Percentiles rank a stretch among this genome's conserved stretches.
Evolutionary conservation across 2,329 filamentous ascomycete species (phyloP).

Genomic region (Pyrenophora teres): DNA sequence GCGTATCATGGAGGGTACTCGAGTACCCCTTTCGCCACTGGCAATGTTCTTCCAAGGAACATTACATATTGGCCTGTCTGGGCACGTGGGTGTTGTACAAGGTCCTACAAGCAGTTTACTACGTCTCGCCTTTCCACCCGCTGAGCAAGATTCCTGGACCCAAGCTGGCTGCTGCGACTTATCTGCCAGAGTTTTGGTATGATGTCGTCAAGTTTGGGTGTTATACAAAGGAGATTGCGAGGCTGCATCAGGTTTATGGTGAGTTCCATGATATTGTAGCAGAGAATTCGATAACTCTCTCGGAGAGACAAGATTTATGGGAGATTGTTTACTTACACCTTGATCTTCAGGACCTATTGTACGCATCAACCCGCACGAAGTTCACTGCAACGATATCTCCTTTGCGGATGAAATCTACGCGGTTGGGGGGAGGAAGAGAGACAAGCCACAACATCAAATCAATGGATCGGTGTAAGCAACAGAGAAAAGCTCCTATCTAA

Average conservation of each 20-base stretch:
- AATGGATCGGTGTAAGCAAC: constrained; percentile 29
- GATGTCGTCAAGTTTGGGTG: constrained; percentile 41
- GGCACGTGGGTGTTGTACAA: constrained; percentile 22
- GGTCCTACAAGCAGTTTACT: constrained; percentile 27
- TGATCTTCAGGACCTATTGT: constrained; percentile 35
- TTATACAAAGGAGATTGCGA: constrained; percentile 41
- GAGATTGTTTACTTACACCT: constrained; percentile 5
- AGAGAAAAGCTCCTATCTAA: not conserved
- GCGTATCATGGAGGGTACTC: too few relatives aligned
- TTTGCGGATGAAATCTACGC: constrained; percentile 41
- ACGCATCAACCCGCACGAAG: constrained; percentile 41
- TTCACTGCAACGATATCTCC: constrained; percentile 37
- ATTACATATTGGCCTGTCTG: not conserved
- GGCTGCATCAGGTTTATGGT: constrained; percentile 47
- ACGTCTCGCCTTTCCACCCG: constrained; percentile 36
- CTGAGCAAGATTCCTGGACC: constrained; percentile 41
- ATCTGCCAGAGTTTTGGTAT: constrained; percentile 45
- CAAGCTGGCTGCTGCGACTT: constrained; percentile 42
- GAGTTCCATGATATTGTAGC: not conserved
- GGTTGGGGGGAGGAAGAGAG: constrained; percentile 29
- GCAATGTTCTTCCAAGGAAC: too few relatives aligned
- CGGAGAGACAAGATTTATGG: constrained; percentile 32
- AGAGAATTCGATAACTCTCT: too few relatives aligned
- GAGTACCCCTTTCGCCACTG: too few relatives aligned
- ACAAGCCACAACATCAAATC: constrained; percentile 34